Conservation (phyloP, 768 basidiomycete species). For the Porpolomopsis calyptriformis region DNA sequence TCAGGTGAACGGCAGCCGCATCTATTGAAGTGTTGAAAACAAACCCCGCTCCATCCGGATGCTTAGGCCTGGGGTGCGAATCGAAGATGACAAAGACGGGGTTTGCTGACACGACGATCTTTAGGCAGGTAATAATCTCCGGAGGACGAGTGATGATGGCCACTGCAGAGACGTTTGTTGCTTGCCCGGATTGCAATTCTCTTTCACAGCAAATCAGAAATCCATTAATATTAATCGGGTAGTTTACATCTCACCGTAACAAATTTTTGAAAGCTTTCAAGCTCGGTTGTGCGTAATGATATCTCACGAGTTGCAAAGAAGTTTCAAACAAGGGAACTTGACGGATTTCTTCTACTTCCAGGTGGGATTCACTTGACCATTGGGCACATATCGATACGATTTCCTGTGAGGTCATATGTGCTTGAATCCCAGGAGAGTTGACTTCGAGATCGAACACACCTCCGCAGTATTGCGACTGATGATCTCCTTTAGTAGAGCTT, state of each 20-base stretch:
- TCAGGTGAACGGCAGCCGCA: constrained; percentile 33
- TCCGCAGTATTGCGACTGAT: neutral
- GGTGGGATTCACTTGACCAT: constrained; percentile 7
- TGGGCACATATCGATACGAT: constrained; percentile 9
- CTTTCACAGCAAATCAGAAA: constrained; percentile 12
- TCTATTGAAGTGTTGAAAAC: constrained; percentile 40
- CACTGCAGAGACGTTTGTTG: constrained; percentile 22
- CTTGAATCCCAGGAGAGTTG: neutral
- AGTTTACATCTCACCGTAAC: neutral
- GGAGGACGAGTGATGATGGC: constrained; percentile 60
- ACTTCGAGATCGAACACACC: neutral
- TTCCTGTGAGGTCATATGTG: constrained; percentile 1
- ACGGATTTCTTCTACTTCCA: constrained; percentile 6
- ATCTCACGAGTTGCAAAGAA: neutral
- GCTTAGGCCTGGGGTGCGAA: constrained; percentile 50
- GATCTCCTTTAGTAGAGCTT: neutral
- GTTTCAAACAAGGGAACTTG: neutral
- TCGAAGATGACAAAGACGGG: constrained; percentile 52
- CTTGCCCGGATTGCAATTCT: constrained; percentile 16
- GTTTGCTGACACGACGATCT: constrained; percentile 21
- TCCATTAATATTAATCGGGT: neutral
- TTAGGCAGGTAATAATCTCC: constrained; percentile 51
- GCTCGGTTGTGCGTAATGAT: neutral
- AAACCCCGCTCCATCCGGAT: constrained; percentile 52
- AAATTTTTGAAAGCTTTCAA: constrained; percentile 7